phyloP scores from a whole-genome alignment of 305 asterid genomes.

The Euphrasia arctica region DNA sequence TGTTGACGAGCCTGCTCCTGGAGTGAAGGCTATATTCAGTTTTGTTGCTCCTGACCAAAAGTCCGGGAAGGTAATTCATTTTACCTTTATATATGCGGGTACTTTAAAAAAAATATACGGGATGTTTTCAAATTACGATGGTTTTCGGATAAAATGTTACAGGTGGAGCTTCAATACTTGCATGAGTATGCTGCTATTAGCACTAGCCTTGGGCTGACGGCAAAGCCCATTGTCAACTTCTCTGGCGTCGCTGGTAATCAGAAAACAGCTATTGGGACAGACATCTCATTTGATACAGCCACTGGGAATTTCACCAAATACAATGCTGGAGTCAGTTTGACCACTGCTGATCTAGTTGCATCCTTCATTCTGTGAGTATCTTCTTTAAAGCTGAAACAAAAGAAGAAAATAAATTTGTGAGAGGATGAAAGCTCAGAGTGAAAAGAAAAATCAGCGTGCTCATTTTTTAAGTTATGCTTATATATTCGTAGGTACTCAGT shows the following conservation, averaged over 20 bases:
- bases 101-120: neutral
- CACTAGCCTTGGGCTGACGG: constrained; percentile 68
- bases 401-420: neutral
- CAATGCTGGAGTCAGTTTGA: constrained; percentile 69
- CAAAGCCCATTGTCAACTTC: constrained; percentile 67
- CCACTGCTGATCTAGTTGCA: constrained; percentile 66
- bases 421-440: too few relatives aligned
- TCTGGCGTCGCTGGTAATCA: constrained; percentile 87
- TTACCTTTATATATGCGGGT: neutral
- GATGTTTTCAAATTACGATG: neutral
- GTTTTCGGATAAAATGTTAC: constrained; percentile 20
- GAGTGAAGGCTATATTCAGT: constrained; percentile 82
- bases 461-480: too few relatives aligned
- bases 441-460: too few relatives aligned
- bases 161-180: constrained; percentile 71
- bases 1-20: constrained; percentile 90
- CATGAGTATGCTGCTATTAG: constrained; percentile 73
- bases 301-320: constrained; percentile 69
- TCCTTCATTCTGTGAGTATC: constrained; percentile 73
- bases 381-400: neutral
- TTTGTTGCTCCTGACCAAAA: constrained; percentile 79
- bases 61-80: constrained; percentile 65
- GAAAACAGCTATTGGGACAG: constrained; percentile 63
- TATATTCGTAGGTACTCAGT: too few relatives aligned
- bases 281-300: constrained; percentile 86